Base-by-base conservation (phyloP, 1,139 yeast species). In the Nadsonia starkeyi-henricii region DNA sequence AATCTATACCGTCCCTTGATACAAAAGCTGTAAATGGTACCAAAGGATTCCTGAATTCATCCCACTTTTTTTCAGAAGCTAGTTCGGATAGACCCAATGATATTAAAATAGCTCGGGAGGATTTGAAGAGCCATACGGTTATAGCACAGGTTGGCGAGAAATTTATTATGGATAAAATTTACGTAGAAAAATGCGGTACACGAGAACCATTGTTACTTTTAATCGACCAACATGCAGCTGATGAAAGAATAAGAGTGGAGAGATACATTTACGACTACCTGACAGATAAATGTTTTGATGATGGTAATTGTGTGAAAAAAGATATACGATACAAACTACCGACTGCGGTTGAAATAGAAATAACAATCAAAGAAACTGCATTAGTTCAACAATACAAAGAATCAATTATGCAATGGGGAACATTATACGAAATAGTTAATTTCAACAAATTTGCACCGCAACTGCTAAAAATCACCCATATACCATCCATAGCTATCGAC, bases 151-250 rank as follows among this genome's bases (percentile, higher is more conserved):
- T 84, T 1, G 85, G 79, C 46, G 58, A 64, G 3, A 78, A 77
- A 55, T 82, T 81, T 56, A 75, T 84, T 20, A 61, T 83, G 18
- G 62, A 74, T 2, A 63, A 59, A 19, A 48, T 65, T 36, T 48
- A 48, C 42, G 21, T 44, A 5, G 43, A 20, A 20, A 41, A 28
- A 39, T 43, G 20, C 23, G 12, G 42, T 15, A 33, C 4, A 33
- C 39, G 44, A 12, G 44, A 19, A 43, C 51, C 55, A 1, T 49
- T 53, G 2, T 56, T 81, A 2, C 58, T 73, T 13, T 63, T 75
- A 0, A 57, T 81, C 2, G 94, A 85, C 57, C 94, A 84, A 58
- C 94, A 85, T 65, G 93, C 94, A 1, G 76, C 80, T 45, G 91
- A 82, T 60, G 94, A 84, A 57, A 61, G 94, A 46, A 65, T 82